Evolutionary conservation across 495 filamentous ascomycete species (phyloP).

Genomic region (Penicillium dipodomyicola): DNA sequence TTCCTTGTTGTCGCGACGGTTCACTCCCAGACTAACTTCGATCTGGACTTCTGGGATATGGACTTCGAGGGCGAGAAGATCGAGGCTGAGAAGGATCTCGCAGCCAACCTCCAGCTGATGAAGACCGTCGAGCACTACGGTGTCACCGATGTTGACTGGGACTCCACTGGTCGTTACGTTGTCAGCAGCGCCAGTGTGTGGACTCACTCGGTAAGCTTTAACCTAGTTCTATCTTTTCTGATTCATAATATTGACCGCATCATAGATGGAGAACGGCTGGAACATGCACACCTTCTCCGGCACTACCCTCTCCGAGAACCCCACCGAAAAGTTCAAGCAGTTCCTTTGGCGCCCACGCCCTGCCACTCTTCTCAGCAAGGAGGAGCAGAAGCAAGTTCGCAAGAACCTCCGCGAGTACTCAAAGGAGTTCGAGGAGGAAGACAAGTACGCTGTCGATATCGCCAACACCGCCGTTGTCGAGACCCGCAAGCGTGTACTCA

Average conservation of each 20-base stretch:
- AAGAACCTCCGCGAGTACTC: constrained; percentile 98
- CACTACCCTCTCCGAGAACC: constrained; percentile 83
- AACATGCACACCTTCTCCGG: constrained; percentile 97
- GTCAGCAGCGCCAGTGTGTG: constrained; percentile 88
- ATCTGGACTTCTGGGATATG: constrained; percentile 95
- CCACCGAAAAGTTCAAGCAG: constrained; percentile 96
- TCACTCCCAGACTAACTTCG: constrained; percentile 84
- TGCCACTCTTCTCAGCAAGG: constrained; percentile 79
- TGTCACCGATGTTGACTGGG: constrained; percentile 97
- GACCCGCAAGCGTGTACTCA: constrained; percentile 73
- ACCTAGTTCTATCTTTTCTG: not conserved
- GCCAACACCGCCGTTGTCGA: constrained; percentile 93
- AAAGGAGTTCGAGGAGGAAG: constrained; percentile 91
- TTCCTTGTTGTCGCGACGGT: constrained; percentile 93
- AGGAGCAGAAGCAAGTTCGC: constrained; percentile 95
- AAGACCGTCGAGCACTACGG: constrained; percentile 92
- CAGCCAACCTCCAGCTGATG: constrained; percentile 92
- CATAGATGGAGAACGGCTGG: constrained; percentile 97
- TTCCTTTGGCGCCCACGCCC: constrained; percentile 92
- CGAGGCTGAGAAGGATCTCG: constrained; percentile 87
- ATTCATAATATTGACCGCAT: constrained; percentile 34
- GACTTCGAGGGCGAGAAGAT: constrained; percentile 97
- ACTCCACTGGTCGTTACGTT: constrained; percentile 91
- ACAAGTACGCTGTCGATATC: constrained; percentile 83
- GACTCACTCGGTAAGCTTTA: constrained; percentile 80